Evolutionary conservation across 495 filamentous ascomycete genomes (phyloP), one percentile per base, ranked within the genome.

Genomic region (Podospora pseudoanserina): DNA sequence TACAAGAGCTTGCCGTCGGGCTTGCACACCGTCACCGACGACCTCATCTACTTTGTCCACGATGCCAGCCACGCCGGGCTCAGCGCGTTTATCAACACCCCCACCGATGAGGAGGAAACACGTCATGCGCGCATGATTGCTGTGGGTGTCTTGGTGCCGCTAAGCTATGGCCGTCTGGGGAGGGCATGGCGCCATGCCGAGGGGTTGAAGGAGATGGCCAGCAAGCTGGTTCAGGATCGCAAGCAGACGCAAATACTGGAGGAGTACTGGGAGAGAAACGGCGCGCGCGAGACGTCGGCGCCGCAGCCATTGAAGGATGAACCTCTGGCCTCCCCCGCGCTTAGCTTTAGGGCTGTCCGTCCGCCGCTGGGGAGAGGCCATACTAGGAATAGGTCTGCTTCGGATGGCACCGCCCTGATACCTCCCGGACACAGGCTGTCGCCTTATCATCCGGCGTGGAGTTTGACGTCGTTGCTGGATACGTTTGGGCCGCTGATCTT

Each of bases 1-100:
- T 99, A 91, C 85, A 97, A 97, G 79, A 94, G 81, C 64, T 84
- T 99, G 56, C 95, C 95, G 1, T 97, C 94, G 0, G 95, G 95
- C 53, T 79, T 97, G 58, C 95, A 99, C 81, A 91, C 91, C 67
- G 91, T 97, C 11, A 82, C 89, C 59, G 87, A 92, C 64, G 95
- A 99, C 77, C 81, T 97, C 16, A 90, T 99, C 65, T 97, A 97
- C 78, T 99, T 97, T 77, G 86, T 95, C 28, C 92, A 98, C 74
- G 87, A 89, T 66, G 80, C 81, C 7, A 80, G 83, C 3, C 91
- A 93, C 81, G 94, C 93, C 18, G 95, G 94, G 16, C 83, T 98
- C 73, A 97, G 95, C 81, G 92, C 94, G 49, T 99, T 97, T 74
- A 81, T 93, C 77, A 97, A 96, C 76, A 85, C 84, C 65, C 88